These are phyloP conservation scores for Sarocladium strictum DNA, from an alignment of 2,329 filamentous ascomycete species.

Conservation along the genomic window DNA sequence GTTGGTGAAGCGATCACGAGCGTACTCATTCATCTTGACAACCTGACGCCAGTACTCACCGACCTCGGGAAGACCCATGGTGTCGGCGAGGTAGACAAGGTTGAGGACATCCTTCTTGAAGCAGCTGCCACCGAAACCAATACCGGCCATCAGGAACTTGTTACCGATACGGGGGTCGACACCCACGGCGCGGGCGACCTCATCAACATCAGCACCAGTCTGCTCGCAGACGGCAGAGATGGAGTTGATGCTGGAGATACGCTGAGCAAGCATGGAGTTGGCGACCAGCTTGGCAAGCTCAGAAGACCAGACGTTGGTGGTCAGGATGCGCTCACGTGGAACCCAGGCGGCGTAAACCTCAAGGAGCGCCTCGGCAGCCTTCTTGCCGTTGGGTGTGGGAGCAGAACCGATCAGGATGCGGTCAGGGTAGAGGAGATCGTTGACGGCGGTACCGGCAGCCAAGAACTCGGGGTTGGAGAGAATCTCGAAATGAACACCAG, in stretches of 20 bases:
- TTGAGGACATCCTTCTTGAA: conserved; percentile 77
- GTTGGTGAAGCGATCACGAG: conserved; percentile 61
- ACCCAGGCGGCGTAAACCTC: conserved; percentile 69
- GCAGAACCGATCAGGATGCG: conserved; percentile 70
- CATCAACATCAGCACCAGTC: conserved; percentile 68
- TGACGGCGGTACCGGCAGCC: conserved; percentile 69
- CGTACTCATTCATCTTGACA: conserved; percentile 70
- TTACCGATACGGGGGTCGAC: conserved; percentile 66
- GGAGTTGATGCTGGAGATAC: conserved; percentile 76
- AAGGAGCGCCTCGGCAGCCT: conserved; percentile 58
- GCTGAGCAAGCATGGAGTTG: conserved; percentile 75
- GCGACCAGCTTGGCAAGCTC: conserved; percentile 74
- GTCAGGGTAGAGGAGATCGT: conserved; percentile 64
- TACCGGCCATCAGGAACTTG: conserved; percentile 66
- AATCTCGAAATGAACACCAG: conserved; percentile 64
- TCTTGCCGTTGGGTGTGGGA: conserved; percentile 51
- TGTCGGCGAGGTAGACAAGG: conserved; percentile 67
- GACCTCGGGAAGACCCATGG: conserved; percentile 63
- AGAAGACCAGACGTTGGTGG: conserved; percentile 70
- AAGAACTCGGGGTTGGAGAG: conserved; percentile 80
- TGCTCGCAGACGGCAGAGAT: conserved; percentile 75
- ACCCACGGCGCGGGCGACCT: conserved; percentile 62
- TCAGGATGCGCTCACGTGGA: conserved; percentile 58
- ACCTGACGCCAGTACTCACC: conserved; percentile 71
- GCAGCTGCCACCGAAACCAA: conserved; percentile 76